Percentiles rank a stretch among this genome's conserved stretches.
Evolutionary conservation across 768 basidiomycete genomes (phyloP).

Genomic region (Scleroderma citrinum): DNA sequence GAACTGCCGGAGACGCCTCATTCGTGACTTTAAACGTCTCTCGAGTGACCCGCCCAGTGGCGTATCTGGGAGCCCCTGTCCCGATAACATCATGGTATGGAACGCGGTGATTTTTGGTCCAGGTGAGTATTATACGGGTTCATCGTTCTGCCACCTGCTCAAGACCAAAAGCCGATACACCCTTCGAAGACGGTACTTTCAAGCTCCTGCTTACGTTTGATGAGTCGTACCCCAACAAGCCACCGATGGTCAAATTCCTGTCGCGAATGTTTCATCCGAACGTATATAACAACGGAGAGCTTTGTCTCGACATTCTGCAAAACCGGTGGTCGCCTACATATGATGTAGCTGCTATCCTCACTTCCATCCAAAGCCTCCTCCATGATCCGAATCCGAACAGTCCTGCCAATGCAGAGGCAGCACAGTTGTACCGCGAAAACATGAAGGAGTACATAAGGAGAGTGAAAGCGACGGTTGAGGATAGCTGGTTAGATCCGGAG

Average conservation of each 20-base stretch:
- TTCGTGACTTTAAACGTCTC: conserved; percentile 95
- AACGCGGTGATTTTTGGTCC: conserved; percentile 99
- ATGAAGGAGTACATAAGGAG: conserved; percentile 97
- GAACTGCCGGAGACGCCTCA: conserved; percentile 89
- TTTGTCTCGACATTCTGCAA: conserved; percentile 97
- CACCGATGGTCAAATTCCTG: conserved; percentile 94
- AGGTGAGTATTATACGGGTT: conserved; percentile 45
- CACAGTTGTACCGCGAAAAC: conserved; percentile 92
- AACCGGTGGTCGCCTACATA: conserved; percentile 99
- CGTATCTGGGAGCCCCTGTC: conserved; percentile 93
- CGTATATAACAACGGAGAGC: conserved; percentile 96
- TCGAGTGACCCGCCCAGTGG: conserved; percentile 94
- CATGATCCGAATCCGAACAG: conserved; percentile 99
- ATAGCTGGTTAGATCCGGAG: conserved; percentile 84
- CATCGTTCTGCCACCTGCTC: background rate
- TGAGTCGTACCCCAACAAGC: conserved; percentile 98
- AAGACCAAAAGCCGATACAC: conserved; percentile 74
- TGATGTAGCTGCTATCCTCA: conserved; percentile 97
- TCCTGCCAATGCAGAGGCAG: conserved; percentile 97
- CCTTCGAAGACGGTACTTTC: conserved; percentile 99
- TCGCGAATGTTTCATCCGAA: conserved; percentile 99
- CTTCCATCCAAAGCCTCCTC: conserved; percentile 89
- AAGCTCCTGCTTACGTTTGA: conserved; percentile 93
- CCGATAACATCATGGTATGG: conserved; percentile 99
- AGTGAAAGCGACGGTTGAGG: conserved; percentile 91